Base-by-base conservation (phyloP, 257 asterid species). In the Solanum gandarillasii region DNA sequence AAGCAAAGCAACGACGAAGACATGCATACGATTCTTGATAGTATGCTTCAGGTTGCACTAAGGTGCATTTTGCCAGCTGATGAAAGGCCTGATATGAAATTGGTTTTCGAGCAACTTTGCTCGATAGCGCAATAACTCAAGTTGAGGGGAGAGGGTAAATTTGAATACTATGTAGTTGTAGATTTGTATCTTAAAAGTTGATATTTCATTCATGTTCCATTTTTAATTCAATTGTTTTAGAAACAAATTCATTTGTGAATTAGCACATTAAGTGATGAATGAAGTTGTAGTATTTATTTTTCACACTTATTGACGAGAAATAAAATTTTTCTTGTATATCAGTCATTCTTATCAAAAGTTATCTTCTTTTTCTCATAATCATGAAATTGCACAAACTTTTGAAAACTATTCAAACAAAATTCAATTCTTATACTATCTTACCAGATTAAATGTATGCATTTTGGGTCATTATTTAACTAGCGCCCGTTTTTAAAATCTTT, bases 41-140 rank as follows among this genome's bases (percentile, higher is more conserved):
- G 62, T 8, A 93, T 93, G 92, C 95, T 95, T 83, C 88, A 84
- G 78, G 88, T 94, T 88, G 98, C 98, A 65, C 92, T 95, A 13
- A 92, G 91, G 79, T 95, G 98, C 41, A 92, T 94, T 58, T 96
- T 93, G 70, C 94, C 98, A 6, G 98, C 98, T 6, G 97, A 91
- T 38, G 98, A 95, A 85, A 91, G 98, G 83, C 98, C 98, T 67
- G 98, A 95, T 87, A 92, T 96, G 95, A 93, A 86, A 73, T 88
- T 87, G 94, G 87, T 96, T 72, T 92, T 91, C 25, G 94, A 96
- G 71, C 98, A 95, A n/a, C 95, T 96, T 87, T 94, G 94, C 27
- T 88, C 88, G 12, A 86, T 90, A 38, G 85, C 87, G 31, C 52
- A 84, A 87, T 84, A 86, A 85, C 85, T 79, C 89, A 76, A 9